Evolutionary conservation across 176 grass and related monocot genomes (phyloP), one percentile per base, ranked within the genome.

Genomic region (Musa beccarii): DNA sequence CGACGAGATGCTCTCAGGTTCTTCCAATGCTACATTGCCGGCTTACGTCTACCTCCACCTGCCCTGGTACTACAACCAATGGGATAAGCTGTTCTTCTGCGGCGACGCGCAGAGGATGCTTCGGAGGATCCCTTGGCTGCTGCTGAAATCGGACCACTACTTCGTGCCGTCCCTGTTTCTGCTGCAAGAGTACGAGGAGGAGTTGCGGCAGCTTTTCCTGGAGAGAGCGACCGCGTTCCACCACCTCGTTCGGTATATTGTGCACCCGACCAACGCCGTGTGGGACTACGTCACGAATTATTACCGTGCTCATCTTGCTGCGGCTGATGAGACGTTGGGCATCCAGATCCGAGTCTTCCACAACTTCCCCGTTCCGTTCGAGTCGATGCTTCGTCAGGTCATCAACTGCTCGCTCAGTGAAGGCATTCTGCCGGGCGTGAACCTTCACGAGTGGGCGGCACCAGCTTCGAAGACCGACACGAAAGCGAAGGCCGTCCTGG

Each of bases 81-180:
- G 49, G 70, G 70, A 73, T 51, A 73, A 54, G 51, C 19, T 19
- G 3, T 73, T 73, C 70, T 73, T 73, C 70, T 73, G 70, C 21
- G 51, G 4, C 9, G 51, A 54, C 2, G 17, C 70, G 70, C 70
- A 73, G 70, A 51, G n/a, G n/a, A 12, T 8, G 9, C 70, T 73
- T 11, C 70, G 52, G 51, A 13, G 14, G 51, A 10, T 73, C 19
- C 20, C 70, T 10, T 73, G 70, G 70, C 21, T 73, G 51, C 70
- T 73, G 70, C 70, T 73, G 20, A 73, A 54, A 29, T 73, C 70
- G 11, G 52, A 73, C 51, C 70, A 73, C 51, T 73, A 73, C 70
- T 73, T 73, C 52, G 70, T 54, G 16, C 70, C 70, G 51, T 52
- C 70, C 2, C 22, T 73, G 20, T 73, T 73, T 24, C 50, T 54